These are phyloP conservation scores for Fennellomyces sp. DNA, from an alignment of 371 early-diverging fungal genomes.

Conservation along the genomic window DNA sequence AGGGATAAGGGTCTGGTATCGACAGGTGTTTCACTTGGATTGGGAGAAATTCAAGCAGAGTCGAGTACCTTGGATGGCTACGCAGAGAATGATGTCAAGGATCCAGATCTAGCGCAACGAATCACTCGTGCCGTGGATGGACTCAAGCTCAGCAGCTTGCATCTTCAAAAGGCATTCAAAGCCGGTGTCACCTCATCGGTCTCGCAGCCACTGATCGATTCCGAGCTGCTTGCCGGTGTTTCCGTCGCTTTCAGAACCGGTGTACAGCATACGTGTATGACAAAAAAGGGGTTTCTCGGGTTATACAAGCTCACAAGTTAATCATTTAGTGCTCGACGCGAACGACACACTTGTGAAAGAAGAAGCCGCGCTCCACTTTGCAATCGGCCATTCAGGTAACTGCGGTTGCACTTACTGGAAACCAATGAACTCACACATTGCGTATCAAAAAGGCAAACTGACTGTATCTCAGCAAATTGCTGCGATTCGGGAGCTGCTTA, in stretches of 20 bases:
- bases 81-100: constrained; percentile 36
- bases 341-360: constrained; percentile 57
- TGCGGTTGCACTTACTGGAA: background rate
- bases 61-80: constrained; percentile 56
- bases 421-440: background rate
- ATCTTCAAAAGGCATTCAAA: constrained; percentile 63
- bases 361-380: constrained; percentile 65
- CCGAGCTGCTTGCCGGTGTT: constrained; percentile 50
- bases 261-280: constrained; percentile 41
- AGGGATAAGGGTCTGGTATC: constrained; percentile 63
- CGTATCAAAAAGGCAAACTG: background rate
- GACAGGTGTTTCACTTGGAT: constrained; percentile 54
- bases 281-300: background rate
- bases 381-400: constrained; percentile 37
- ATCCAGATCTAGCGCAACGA: constrained; percentile 24
- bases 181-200: constrained; percentile 64
- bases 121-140: constrained; percentile 63
- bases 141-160: constrained; percentile 60
- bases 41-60: constrained; percentile 62
- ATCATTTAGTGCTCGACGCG: constrained; percentile 30
- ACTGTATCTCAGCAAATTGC: constrained; percentile 73
- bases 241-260: constrained; percentile 65
- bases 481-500: constrained; percentile 54
- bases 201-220: constrained; percentile 46
- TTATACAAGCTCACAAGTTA: background rate